Base-by-base conservation (phyloP, 768 basidiomycete genomes). In the Phlegmacium glaucopus region DNA sequence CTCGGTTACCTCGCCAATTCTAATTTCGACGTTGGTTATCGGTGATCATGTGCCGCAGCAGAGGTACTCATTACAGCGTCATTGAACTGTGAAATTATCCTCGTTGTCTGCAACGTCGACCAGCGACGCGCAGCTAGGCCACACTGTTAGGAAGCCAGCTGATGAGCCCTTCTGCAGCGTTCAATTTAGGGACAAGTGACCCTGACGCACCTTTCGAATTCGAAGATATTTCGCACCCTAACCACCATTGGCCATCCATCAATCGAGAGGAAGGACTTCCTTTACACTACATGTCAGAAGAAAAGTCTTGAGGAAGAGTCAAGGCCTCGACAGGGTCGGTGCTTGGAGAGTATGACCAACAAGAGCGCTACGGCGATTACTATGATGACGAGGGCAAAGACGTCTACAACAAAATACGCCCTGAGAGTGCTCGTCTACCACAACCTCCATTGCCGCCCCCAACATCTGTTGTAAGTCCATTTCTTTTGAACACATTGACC, bases 401-500 rank as follows among this genome's bases (percentile, higher is more conserved):
- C 45, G 70, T 77, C 18, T 77, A 76, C 58, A 72, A 69, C 55
- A 82, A 82, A 67, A 57, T 64, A 7, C 66, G 69, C 28, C 65
- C 72, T 15, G 72, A 76, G 39, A 82, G 84, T 47, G 83, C 88
- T 7, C 76, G 82, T 18, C 69, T 78, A 47, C 76, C 76, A n/a
- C 79, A 79, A 30, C 74, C 76, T 0, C 80, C 74, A 8, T 68
- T 76, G 11, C 86, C 87, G 0, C 86, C 88, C 22, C 76, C 82
- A 18, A 82, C 85, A 4, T 82, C 79, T 18, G 71, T 83, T 44
- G 80, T 83, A 61, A 58, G 78, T 95, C 27, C 81, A 97, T 38
- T 85, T 93, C 9, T 94, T 94, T 72, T 92, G 90, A 80, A 96
- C 95, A 5, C 87, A 94, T 26, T 95, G n/a, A n/a, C n/a, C n/a